These are phyloP conservation scores for Globisporangium lucens DNA, from an alignment of 352 stramenopile genomes.

Conservation along the genomic window DNA sequence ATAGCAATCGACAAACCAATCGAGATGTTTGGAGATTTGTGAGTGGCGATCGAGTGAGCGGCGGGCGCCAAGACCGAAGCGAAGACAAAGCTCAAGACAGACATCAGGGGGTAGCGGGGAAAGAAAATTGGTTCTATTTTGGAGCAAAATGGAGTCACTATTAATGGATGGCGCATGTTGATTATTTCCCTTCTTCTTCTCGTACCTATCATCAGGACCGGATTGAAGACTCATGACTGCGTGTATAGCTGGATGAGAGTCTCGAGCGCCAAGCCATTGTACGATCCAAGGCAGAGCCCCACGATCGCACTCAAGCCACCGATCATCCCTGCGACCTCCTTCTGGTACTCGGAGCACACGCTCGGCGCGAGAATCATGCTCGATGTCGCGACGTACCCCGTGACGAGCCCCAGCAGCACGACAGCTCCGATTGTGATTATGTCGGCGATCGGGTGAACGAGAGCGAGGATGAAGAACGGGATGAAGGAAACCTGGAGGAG, in stretches of 20 bases:
- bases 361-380: slow-evolving; percentile 75
- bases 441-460: slow-evolving; percentile 58
- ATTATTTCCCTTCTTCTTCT: background rate
- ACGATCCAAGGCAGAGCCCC: slow-evolving; percentile 69
- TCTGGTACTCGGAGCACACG: slow-evolving; percentile 73
- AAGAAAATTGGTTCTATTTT: slow-evolving; percentile 1
- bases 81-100: background rate
- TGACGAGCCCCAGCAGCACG: slow-evolving; percentile 57
- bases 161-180: background rate
- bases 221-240: background rate
- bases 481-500: slow-evolving; percentile 62
- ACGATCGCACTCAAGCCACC: slow-evolving; percentile 67
- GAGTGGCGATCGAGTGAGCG: background rate
- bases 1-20: background rate
- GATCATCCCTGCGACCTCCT: slow-evolving; percentile 77
- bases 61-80: background rate
- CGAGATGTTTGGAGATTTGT: background rate
- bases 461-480: slow-evolving; percentile 58
- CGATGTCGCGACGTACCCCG: slow-evolving; percentile 75
- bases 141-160: background rate
- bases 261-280: slow-evolving; percentile 72
- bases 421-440: slow-evolving; percentile 47
- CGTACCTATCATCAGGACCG: background rate
- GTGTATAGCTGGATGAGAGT: slow-evolving; percentile 52
- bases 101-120: background rate